Evolutionary conservation across 2,329 filamentous ascomycete species (phyloP), one percentile per base, ranked within the genome.

Genomic region (Endoconidiophora laricicola): DNA sequence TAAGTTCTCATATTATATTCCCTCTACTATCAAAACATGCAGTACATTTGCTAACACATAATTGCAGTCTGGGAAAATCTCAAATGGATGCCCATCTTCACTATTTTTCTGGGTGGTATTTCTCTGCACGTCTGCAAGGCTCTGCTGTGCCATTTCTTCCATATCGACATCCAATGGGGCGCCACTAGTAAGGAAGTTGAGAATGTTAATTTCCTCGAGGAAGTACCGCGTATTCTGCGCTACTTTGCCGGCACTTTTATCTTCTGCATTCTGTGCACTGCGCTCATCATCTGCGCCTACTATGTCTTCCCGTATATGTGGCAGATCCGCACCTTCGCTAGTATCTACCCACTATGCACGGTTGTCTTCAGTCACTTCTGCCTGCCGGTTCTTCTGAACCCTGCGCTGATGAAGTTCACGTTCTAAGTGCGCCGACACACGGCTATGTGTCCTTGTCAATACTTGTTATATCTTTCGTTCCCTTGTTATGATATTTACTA

Each of bases 101-200:
- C 61, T 40, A 60, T 66, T 50, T 69, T 69, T 58, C 65, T 69
- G 18, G 66, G 67, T 50, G 67, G 66, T 37, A 60, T 70, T 50
- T 66, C 66, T 4, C 60, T 65, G 42, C 66, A 70, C 58, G 59
- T 69, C 41, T 62, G 61, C 49, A 61, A 62, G 44, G 65, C 67
- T 0, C 60, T 70, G 6, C 59, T 69, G 22, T 63, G 61, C 40
- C 66, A 69, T 54, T 62, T 69, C 45, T 64, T 69, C 54, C 60
- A 65, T 54, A 59, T 69, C 49, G 61, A 69, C 53, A 68, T 69
- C 58, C 58, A 62, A 54, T 76, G 69, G 72, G 72, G 69, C 29
- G 70, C 73, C n/a, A 78, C 75, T 0, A 67, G 70, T 55, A 78
- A 78, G 62, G 74, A 78, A 61, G 65, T 70, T 29, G 71, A 74